Conservation (phyloP, 1,284 basidiomycete species). For the Moniliophthora roreri region DNA sequence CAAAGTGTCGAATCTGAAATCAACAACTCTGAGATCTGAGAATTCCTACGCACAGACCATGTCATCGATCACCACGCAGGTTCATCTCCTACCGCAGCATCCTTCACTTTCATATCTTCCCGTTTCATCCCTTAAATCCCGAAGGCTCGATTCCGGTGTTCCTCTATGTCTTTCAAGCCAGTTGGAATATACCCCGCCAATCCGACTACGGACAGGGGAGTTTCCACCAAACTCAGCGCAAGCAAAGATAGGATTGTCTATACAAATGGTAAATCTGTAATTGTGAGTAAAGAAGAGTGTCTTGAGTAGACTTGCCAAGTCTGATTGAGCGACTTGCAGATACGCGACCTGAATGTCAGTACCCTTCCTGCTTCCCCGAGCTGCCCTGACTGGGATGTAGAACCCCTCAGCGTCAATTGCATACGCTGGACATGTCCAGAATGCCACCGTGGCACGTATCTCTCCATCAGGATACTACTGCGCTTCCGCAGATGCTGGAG, state of each 20-base stretch:
- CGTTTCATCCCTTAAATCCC: too few species aligned
- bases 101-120: too few species aligned
- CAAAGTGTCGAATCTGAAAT: too few species aligned
- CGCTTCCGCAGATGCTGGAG: conserved; percentile 83
- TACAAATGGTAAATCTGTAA: conserved; percentile 81
- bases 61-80: too few species aligned
- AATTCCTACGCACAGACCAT: too few species aligned
- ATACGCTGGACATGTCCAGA: conserved; percentile 83
- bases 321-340: too few species aligned
- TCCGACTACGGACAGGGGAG: conserved; percentile 72
- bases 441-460: conserved; percentile 87
- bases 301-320: too few species aligned
- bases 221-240: conserved; percentile 81
- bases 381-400: conserved; percentile 33
- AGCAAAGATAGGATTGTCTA: conserved; percentile 87
- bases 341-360: conserved; percentile 49
- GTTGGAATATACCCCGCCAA: conserved; percentile 69
- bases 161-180: conserved; percentile 55
- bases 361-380: conserved; percentile 1
- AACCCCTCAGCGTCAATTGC: conserved; percentile 56
- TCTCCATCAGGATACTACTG: conserved; percentile 96
- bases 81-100: too few species aligned
- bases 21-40: too few species aligned
- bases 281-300: conserved; percentile 53
- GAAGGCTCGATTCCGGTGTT: too few species aligned